Evolutionary conservation across 495 filamentous ascomycete genomes (phyloP), one percentile per base, ranked within the genome.

Genomic region (Tuber magnatum): DNA sequence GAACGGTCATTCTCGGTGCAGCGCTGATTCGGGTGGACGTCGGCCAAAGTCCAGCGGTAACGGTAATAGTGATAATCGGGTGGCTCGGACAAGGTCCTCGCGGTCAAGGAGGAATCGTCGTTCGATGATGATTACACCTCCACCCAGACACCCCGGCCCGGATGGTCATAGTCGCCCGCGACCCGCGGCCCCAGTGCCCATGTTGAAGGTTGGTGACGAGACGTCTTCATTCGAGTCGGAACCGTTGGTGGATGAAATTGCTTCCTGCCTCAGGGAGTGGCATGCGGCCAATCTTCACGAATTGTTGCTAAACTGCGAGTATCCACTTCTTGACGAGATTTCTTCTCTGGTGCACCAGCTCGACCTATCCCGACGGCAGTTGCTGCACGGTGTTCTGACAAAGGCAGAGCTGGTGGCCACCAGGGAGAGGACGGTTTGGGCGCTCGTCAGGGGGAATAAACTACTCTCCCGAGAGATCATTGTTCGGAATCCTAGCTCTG

Each of bases 121-220:
- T 41, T 79, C 77, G 73, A 77, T 61, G 41, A 75, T 74, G 78
- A 74, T 16, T 83, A 84, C 76, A 71, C 76, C 78, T 18, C 76
- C 77, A 18, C 76, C 76, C n/a, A 48, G 86, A 80, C 68, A 82
- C 69, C 39, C 81, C 84, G n/a, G 83, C 85, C 79, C 79, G 61
- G 85, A 88, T 68, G 88, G 90, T 75, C 88, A 87, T 3, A 87
- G 89, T 81, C 87, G 86, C 41, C 91, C 91, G 22, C 92, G 92
- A 80, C 96, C 93, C 40, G 88, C 92, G 3, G 96, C 96, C 14
- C 95, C 95, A 0, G 96, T 99, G 3, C 95, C 95, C 12, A 94
- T 97, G 92, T 87, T 99, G 51, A 97, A 97, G 83, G 93, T 98
- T 81, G 96, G 96, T 39, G 95, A 99, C 78, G 95, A 99, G 85